These are phyloP conservation scores for Coemansia pectinata DNA, from an alignment of 192 early-diverging fungal species.

Conservation along the genomic window DNA sequence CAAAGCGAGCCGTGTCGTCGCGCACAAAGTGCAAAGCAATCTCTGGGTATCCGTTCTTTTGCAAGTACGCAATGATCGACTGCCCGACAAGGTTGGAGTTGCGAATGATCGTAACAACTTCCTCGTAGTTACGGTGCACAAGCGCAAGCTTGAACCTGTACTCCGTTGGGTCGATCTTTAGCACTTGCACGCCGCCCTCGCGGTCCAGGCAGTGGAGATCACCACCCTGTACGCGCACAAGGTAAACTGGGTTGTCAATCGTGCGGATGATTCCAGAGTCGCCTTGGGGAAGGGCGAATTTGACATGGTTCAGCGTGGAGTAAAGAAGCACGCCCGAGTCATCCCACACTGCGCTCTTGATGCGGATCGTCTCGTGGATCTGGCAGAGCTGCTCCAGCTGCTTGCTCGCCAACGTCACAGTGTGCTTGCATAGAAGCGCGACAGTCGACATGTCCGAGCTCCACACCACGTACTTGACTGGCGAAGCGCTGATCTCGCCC, in stretches of 20 bases:
- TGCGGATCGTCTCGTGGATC: constrained; percentile 96
- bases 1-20: constrained; percentile 94
- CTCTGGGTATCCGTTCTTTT: constrained; percentile 99
- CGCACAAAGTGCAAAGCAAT: constrained; percentile 99
- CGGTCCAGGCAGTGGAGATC: constrained; percentile 87
- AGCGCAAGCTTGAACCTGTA: constrained; percentile 97
- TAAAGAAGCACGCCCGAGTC: constrained; percentile 90
- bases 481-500: constrained; percentile 76
- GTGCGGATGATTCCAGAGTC: constrained; percentile 98
- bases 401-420: constrained; percentile 88
- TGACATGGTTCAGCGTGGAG: constrained; percentile 97
- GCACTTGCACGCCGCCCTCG: constrained; percentile 81
- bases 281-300: constrained; percentile 92
- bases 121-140: constrained; percentile 88
- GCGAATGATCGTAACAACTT: constrained; percentile 95
- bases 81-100: constrained; percentile 96
- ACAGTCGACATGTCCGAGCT: constrained; percentile 84
- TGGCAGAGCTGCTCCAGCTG: constrained; percentile 84
- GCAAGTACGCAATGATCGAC: constrained; percentile 97
- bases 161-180: constrained; percentile 97
- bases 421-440: constrained; percentile 95
- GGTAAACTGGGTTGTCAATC: constrained; percentile 92
- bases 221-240: constrained; percentile 85
- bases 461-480: constrained; percentile 95
- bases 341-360: constrained; percentile 98